Percentiles rank a stretch among this genome's conserved stretches.
phyloP scores from a whole-genome alignment of 805 yeast species.

The Candida adriatica region DNA sequence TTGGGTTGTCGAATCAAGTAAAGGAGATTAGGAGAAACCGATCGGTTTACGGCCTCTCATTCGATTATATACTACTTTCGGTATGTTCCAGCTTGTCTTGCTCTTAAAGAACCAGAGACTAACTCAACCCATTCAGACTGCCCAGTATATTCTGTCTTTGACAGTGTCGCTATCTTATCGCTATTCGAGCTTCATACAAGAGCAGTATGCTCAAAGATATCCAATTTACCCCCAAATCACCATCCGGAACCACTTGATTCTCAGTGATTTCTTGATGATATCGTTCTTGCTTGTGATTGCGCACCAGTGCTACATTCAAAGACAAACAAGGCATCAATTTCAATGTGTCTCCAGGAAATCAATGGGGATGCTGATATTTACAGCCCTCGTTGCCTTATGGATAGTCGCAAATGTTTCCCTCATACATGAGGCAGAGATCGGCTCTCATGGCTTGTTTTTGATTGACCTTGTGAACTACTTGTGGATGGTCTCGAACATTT shows the following conservation, averaged over 20 bases:
- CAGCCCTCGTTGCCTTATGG: not conserved
- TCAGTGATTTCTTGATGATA: conserved; percentile 15
- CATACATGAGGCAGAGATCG: conserved; percentile 13
- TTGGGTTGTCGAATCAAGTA: conserved; percentile 2
- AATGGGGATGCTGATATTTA: not conserved
- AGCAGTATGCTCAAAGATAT: conserved; percentile 26
- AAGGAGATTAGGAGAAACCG: conserved; percentile 23
- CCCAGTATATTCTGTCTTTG: conserved; percentile 1
- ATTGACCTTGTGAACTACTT: conserved; percentile 36
- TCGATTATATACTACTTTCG: conserved; percentile 24
- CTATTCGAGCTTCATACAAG: conserved; percentile 7
- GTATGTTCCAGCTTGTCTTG: conserved; percentile 8
- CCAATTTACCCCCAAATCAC: conserved; percentile 29
- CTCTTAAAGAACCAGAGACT: not conserved
- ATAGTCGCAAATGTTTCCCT: conserved; percentile 2
- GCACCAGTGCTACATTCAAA: conserved; percentile 24
- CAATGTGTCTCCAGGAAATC: conserved; percentile 30
- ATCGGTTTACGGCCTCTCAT: conserved; percentile 33
- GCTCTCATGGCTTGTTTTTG: conserved; percentile 26
- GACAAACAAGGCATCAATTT: conserved; percentile 26
- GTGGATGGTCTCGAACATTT: conserved; percentile 30
- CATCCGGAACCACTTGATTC: conserved; percentile 17
- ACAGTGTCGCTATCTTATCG: conserved; percentile 1
- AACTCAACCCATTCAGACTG: conserved; percentile 3
- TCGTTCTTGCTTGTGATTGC: conserved; percentile 8